A percentile compares a stretch with the other conserved stretches of the same genome.
These are phyloP conservation scores for Aphanocladium album DNA, from an alignment of 2,329 filamentous ascomycete genomes.

Conservation along the genomic window DNA sequence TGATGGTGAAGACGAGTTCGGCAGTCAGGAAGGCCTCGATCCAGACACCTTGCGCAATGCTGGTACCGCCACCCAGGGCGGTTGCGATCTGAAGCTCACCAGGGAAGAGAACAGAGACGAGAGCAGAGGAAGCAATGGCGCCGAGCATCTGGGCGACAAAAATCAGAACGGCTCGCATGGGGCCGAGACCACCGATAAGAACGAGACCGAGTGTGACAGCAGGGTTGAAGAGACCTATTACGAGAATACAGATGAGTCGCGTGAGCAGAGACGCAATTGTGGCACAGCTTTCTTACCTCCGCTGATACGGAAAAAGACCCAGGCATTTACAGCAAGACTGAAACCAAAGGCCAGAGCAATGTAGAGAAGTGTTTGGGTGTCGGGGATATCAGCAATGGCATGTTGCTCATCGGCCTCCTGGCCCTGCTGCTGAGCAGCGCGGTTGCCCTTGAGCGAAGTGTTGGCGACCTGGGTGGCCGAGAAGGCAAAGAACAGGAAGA, in stretches of 20 bases:
- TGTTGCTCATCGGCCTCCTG: constrained; percentile 29
- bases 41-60: constrained; percentile 41
- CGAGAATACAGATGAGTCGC: background rate
- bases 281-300: constrained; percentile 18
- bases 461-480: constrained; percentile 37
- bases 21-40: constrained; percentile 46
- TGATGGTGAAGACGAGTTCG: constrained; percentile 44
- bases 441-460: constrained; percentile 24
- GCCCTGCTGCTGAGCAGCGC: background rate
- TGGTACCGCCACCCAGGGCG: constrained; percentile 33
- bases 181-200: constrained; percentile 43
- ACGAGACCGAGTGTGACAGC: constrained; percentile 46
- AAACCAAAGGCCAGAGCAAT: constrained; percentile 39
- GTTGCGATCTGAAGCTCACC: constrained; percentile 32
- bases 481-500: constrained; percentile 41
- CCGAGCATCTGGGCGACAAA: constrained; percentile 16
- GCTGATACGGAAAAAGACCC: constrained; percentile 44
- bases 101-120: constrained; percentile 18
- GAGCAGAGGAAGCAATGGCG: constrained; percentile 15
- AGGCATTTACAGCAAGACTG: constrained; percentile 41
- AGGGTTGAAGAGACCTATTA: constrained; percentile 29
- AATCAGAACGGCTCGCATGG: constrained; percentile 35
- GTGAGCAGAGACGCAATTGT: background rate
- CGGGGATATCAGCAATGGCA: constrained; percentile 38
- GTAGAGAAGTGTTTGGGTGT: constrained; percentile 37